Evolutionary conservation across 192 early-diverging fungal genomes (phyloP).

Genomic region (Diversispora epigaea): DNA sequence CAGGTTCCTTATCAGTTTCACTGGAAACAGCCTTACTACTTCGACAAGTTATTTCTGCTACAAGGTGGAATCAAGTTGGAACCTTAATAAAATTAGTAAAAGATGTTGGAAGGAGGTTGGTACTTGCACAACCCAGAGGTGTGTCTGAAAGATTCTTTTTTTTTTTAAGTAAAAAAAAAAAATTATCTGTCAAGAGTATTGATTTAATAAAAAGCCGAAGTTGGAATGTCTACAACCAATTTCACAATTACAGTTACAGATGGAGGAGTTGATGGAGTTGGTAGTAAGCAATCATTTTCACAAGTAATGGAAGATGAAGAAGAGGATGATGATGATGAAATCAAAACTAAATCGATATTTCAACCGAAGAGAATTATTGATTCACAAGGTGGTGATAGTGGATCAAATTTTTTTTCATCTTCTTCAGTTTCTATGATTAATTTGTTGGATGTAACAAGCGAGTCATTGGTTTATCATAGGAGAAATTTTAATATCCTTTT

Average conservation of each 20-base stretch:
- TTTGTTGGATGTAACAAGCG: slow-evolving; percentile 37
- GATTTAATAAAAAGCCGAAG: slow-evolving; percentile 1
- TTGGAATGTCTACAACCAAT: too few species aligned
- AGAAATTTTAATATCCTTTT: slow-evolving; percentile 28
- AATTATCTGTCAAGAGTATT: neutral
- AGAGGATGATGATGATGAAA: too few species aligned
- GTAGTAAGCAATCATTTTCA: too few species aligned
- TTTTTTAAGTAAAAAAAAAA: neutral
- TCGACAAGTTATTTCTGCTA: slow-evolving; percentile 72
- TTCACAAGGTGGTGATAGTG: neutral
- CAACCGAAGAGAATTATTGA: too few species aligned
- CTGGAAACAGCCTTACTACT: slow-evolving; percentile 75
- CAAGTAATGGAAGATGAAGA: too few species aligned
- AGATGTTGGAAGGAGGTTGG: slow-evolving; percentile 64
- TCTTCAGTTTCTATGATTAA: slow-evolving; percentile 60
- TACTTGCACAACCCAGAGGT: slow-evolving; percentile 79
- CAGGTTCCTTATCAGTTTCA: slow-evolving; percentile 65
- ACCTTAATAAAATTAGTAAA: slow-evolving; percentile 63
- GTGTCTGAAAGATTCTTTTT: too few species aligned
- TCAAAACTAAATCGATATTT: too few species aligned
- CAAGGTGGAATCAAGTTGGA: slow-evolving; percentile 66
- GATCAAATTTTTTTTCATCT: slow-evolving; percentile 21
- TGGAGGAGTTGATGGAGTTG: too few species aligned
- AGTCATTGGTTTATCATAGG: slow-evolving; percentile 5
- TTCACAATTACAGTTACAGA: too few species aligned